Evolutionary conservation across 2,329 filamentous ascomycete species (phyloP), one percentile per base, ranked within the genome.

Genomic region (Trichoderma harzianum): DNA sequence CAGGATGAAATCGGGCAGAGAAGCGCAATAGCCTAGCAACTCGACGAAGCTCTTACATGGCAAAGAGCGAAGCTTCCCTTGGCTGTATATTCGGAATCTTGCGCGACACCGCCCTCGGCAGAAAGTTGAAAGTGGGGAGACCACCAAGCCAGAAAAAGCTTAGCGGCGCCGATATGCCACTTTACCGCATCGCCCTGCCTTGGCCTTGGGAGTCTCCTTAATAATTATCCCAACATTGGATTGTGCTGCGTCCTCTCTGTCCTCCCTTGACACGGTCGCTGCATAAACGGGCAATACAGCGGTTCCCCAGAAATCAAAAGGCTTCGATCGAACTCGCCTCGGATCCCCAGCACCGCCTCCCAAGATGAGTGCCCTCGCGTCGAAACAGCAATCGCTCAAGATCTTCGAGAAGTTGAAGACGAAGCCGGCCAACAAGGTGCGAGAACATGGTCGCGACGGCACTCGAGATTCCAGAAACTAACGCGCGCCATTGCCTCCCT

Each of bases 401-500:
- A 93, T 99, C 83, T 99, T 99, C 84, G 93, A 97, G 86, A 98
- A 98, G 86, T 86, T 98, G 81, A 98, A 97, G 88, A 88, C 91
- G 72, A 97, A 98, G 86, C 90, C 91, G 73, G 94, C 95, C 73
- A 99, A 99, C 86, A 97, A 97, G 89, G 95, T 96, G 84, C 79
- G 86, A 75, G 18, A 14, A 5, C 34, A 7, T 18, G 18, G 63
- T 58, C 12, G 66, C 64, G 30, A 63, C 10, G 5, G 14, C n/a
- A n/a, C 7, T 14, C 36, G 14, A 21, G 18, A 16, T 32, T 21
- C 7, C 16, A 10, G 53, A 43, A 12, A 53, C 71, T 64, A 62
- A 64, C 57, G 28, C 30, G 32, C 43, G 32, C 43, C 66, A 28
- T 32, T 26, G 62, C 34, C 39, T 65, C 70, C 73, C 69, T 75